These are phyloP conservation scores for Vachellia collinsii DNA, from an alignment of 306 rosid genomes.

Conservation along the genomic window DNA sequence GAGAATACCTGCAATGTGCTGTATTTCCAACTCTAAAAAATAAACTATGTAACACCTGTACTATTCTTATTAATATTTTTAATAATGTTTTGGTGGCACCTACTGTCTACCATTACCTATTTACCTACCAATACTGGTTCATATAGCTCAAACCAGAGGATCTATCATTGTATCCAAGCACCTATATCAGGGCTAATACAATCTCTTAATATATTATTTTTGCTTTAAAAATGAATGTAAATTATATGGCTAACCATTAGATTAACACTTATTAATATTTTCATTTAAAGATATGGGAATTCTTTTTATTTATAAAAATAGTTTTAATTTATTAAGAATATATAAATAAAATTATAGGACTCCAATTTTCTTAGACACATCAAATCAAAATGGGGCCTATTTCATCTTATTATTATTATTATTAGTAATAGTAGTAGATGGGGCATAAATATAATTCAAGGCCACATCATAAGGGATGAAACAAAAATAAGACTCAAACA, in stretches of 20 bases:
- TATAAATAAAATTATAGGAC: background rate
- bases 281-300: background rate
- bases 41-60: background rate
- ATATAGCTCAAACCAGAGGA: background rate
- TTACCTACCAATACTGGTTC: background rate
- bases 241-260: too few species aligned
- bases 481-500: conserved; percentile 1
- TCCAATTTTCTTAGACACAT: background rate
- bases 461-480: background rate
- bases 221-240: too few species aligned
- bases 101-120: background rate
- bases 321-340: too few species aligned
- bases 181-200: background rate
- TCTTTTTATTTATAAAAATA: too few species aligned
- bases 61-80: background rate
- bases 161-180: background rate
- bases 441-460: background rate
- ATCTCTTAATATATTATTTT: too few species aligned
- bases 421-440: background rate
- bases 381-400: background rate
- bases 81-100: background rate
- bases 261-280: background rate
- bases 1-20: background rate
- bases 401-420: background rate
- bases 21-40: background rate